These are phyloP conservation scores for Solanum hybrid DNA, from an alignment of 305 asterid genomes.

Conservation along the genomic window DNA sequence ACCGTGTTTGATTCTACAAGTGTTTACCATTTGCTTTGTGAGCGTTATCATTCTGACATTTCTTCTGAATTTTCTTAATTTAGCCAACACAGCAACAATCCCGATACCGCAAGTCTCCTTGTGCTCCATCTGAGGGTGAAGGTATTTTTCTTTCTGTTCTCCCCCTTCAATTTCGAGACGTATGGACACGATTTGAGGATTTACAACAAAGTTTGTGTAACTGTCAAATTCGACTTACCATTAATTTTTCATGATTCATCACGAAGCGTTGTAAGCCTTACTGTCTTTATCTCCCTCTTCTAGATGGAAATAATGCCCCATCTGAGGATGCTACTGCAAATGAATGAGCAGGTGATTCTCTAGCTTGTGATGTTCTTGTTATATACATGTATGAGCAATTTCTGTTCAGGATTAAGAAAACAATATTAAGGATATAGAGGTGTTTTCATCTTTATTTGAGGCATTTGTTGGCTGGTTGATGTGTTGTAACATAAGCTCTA, in stretches of 20 bases:
- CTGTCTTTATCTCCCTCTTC: neutral
- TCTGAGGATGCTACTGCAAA: slow-evolving; percentile 9
- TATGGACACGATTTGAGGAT: neutral
- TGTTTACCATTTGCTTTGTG: neutral
- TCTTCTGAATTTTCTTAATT: slow-evolving; percentile 17
- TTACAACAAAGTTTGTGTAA: neutral
- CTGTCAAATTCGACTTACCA: neutral
- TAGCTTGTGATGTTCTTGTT: slow-evolving; percentile 1
- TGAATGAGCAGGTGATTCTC: neutral
- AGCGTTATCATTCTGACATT: neutral
- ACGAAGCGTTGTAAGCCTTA: neutral
- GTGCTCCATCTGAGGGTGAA: slow-evolving; percentile 84
- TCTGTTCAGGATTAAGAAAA: neutral
- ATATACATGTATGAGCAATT: neutral
- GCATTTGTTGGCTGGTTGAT: neutral
- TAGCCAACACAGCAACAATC: slow-evolving; percentile 95
- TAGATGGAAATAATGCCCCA: slow-evolving; percentile 7
- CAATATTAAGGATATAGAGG: neutral
- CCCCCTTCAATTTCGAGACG: neutral
- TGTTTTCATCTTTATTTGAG: neutral
- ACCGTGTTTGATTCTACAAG: neutral
- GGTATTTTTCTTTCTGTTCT: slow-evolving; percentile 26
- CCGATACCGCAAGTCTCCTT: slow-evolving; percentile 78
- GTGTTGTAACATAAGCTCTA: neutral
- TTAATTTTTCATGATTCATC: neutral